Conservation (phyloP, 306 rosid species). For the Vigna unguiculata region DNA sequence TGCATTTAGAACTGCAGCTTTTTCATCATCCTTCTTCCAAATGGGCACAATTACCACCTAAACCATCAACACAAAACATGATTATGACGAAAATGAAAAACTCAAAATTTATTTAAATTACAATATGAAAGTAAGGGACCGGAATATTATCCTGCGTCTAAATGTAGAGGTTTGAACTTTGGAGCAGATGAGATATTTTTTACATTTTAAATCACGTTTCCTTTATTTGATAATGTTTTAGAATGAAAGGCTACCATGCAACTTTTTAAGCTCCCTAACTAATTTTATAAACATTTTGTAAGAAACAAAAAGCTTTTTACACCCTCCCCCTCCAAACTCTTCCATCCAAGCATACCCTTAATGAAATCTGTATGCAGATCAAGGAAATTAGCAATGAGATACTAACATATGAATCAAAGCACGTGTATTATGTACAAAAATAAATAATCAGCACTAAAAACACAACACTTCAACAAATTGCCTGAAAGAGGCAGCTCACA, state of each 20-base stretch:
- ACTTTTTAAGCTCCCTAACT: constrained; percentile 6
- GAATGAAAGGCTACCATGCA: background rate
- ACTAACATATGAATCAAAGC: constrained; percentile 5
- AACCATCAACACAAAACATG: constrained; percentile 34
- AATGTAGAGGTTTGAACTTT: constrained; percentile 8
- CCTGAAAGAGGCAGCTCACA: constrained; percentile 18
- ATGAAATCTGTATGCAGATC: constrained; percentile 1
- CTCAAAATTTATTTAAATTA: background rate
- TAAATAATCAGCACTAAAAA: constrained; percentile 20
- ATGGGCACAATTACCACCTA: constrained; percentile 95
- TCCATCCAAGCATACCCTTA: constrained; percentile 1
- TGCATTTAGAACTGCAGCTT: constrained; percentile 67
- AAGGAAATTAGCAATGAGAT: constrained; percentile 13
- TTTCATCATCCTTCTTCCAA: constrained; percentile 93
- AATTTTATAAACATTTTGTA: background rate
- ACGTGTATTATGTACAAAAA: background rate
- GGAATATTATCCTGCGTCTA: constrained; percentile 14
- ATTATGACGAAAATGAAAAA: background rate
- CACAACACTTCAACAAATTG: constrained; percentile 25
- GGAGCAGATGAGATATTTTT: background rate
- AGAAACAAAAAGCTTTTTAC: background rate
- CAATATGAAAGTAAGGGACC: constrained; percentile 8
- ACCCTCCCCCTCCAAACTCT: background rate
- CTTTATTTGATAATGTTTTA: constrained; percentile 14
- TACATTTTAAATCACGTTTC: constrained; percentile 2